Conservation (phyloP, 352 stramenopile genomes). For the Thraustochytrium striatum region DNA sequence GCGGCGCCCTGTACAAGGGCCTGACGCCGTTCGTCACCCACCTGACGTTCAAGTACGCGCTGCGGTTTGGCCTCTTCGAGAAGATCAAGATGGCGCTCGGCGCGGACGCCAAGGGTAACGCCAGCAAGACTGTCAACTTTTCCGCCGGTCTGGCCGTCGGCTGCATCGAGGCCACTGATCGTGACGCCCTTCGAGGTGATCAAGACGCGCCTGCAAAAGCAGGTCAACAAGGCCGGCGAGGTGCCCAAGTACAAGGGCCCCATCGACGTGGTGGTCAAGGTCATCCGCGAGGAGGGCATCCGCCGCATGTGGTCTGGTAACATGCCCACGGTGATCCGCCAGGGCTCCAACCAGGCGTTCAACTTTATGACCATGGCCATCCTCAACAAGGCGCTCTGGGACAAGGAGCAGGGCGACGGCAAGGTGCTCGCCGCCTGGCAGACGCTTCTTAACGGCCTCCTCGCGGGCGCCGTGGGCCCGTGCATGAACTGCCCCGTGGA, state of each 20-base stretch:
- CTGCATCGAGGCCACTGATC: slow-evolving; percentile 91
- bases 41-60: slow-evolving; percentile 80
- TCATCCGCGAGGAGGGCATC: slow-evolving; percentile 86
- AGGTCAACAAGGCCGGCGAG: slow-evolving; percentile 75
- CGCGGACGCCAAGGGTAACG: slow-evolving; percentile 63
- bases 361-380: slow-evolving; percentile 92
- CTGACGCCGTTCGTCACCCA: slow-evolving; percentile 76
- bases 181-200: slow-evolving; percentile 96
- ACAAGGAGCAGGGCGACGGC: slow-evolving; percentile 77
- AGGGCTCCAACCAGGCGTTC: slow-evolving; percentile 95
- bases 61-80: slow-evolving; percentile 74
- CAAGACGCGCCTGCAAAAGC: slow-evolving; percentile 94
- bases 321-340: slow-evolving; percentile 89
- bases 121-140: slow-evolving; percentile 72
- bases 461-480: slow-evolving; percentile 72
- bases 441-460: slow-evolving; percentile 86
- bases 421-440: slow-evolving; percentile 85
- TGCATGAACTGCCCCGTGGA: slow-evolving; percentile 82
- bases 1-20: slow-evolving; percentile 72
- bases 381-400: slow-evolving; percentile 84
- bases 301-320: slow-evolving; percentile 90
- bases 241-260: slow-evolving; percentile 77
- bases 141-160: slow-evolving; percentile 81
- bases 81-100: slow-evolving; percentile 78
- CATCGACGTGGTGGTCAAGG: slow-evolving; percentile 83